Conservation (phyloP, 164 flowering plant species). For the Vitis cinerea region DNA sequence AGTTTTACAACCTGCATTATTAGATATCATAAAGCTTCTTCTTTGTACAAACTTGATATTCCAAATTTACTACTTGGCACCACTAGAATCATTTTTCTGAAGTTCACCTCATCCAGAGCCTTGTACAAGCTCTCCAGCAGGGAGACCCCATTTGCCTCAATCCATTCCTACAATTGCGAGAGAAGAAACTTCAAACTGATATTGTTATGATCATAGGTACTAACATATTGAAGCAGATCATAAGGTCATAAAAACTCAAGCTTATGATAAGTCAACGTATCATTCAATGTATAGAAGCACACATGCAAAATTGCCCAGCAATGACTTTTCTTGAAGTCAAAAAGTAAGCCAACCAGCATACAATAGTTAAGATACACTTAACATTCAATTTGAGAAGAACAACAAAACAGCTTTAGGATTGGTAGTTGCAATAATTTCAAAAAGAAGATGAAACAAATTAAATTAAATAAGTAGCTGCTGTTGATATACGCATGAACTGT, state of each 20-base stretch:
- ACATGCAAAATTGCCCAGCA: too few relatives aligned
- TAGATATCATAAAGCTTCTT: slow-evolving; percentile 13
- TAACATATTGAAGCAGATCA: neutral
- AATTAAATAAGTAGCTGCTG: neutral
- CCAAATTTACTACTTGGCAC: too few relatives aligned
- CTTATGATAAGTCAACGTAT: neutral
- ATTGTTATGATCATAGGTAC: neutral
- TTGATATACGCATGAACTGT: neutral
- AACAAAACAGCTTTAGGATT: neutral
- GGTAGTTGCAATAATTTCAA: neutral
- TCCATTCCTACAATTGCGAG: slow-evolving; percentile 63
- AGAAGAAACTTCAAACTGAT: neutral
- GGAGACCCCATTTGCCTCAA: slow-evolving; percentile 52
- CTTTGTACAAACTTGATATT: neutral
- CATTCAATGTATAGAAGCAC: neutral
- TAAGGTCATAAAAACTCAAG: neutral
- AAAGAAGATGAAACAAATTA: neutral
- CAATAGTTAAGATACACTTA: too few relatives aligned
- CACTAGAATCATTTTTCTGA: neutral
- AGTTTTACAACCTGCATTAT: slow-evolving; percentile 76
- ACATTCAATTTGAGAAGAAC: too few relatives aligned
- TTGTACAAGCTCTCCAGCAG: slow-evolving; percentile 61
- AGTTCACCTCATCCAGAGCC: slow-evolving; percentile 84
- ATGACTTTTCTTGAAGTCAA: neutral
- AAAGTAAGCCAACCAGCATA: neutral